Evolutionary conservation across 768 basidiomycete genomes (phyloP).

Genomic region (Lentinula lateritia): DNA sequence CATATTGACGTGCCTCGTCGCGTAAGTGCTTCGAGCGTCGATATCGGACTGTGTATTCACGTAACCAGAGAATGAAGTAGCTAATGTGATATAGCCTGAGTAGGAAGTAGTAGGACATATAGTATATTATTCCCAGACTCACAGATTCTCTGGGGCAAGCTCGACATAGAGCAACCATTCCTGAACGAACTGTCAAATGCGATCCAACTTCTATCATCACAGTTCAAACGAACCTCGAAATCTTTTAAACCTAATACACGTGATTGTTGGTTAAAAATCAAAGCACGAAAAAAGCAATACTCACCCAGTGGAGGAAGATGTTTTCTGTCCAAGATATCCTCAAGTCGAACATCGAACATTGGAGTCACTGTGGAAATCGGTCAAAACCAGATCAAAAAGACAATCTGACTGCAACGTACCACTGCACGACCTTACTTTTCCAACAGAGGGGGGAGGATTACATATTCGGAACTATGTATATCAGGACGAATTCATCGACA

Average conservation of each 20-base stretch:
- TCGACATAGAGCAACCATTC: conserved; percentile 83
- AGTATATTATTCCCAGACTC: conserved; percentile 16
- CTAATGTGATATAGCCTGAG: conserved; percentile 23
- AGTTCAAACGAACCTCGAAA: conserved; percentile 39
- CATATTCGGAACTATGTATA: conserved; percentile 46
- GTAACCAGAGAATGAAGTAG: conserved; percentile 79
- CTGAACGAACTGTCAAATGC: conserved; percentile 21
- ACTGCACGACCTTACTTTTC: conserved; percentile 62
- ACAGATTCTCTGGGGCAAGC: conserved; percentile 70
- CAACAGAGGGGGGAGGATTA: conserved; percentile 63
- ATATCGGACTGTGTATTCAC: conserved; percentile 58
- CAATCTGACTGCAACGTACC: conserved; percentile 24
- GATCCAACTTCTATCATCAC: not conserved
- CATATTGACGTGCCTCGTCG: conserved; percentile 22
- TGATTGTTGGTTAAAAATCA: not conserved
- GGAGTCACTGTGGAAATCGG: conserved; percentile 46
- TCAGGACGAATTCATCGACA: not conserved
- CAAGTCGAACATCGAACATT: conserved; percentile 58
- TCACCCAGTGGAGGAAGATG: conserved; percentile 74
- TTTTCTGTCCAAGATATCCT: conserved; percentile 70
- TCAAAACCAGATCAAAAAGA: not conserved
- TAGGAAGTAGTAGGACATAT: conserved; percentile 8
- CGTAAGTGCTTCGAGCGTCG: conserved; percentile 15
- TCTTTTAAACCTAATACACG: conserved; percentile 54
- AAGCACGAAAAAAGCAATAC: conserved; percentile 10